A percentile compares a stretch with the other conserved stretches of the same genome.
These are phyloP conservation scores for Gyrodon lividus DNA, from an alignment of 768 basidiomycete genomes.

Conservation along the genomic window DNA sequence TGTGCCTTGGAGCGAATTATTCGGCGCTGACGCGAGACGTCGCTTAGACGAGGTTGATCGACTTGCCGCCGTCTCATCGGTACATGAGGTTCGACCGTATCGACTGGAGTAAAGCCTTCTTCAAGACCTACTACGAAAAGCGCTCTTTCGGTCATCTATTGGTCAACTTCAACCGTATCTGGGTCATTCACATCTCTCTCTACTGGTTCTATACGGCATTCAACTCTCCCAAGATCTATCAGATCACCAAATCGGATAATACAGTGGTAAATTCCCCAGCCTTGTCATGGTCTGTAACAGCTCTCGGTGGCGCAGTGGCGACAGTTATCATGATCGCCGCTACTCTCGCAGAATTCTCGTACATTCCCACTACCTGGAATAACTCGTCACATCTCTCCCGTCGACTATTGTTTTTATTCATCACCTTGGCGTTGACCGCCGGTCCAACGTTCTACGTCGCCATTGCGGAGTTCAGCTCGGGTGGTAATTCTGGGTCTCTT, in stretches of 20 bases:
- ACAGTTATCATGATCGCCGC: constrained; percentile 95
- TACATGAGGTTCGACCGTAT: constrained; percentile 97
- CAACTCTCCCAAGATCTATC: constrained; percentile 88
- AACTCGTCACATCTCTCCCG: constrained; percentile 96
- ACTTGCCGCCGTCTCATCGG: constrained; percentile 85
- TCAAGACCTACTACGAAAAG: constrained; percentile 99
- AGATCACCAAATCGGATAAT: constrained; percentile 31
- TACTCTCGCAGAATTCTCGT: constrained; percentile 92
- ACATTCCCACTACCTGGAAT: constrained; percentile 98
- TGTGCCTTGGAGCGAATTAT: background rate
- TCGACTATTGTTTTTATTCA: constrained; percentile 81
- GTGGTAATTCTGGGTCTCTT: constrained; percentile 62
- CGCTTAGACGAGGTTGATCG: constrained; percentile 80
- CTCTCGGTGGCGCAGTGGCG: constrained; percentile 94
- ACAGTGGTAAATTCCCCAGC: constrained; percentile 62
- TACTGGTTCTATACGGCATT: constrained; percentile 97
- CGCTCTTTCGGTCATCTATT: constrained; percentile 95
- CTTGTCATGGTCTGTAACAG: constrained; percentile 90
- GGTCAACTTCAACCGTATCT: constrained; percentile 99
- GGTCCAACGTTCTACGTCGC: constrained; percentile 96
- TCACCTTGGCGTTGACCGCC: constrained; percentile 87
- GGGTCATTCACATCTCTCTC: constrained; percentile 94
- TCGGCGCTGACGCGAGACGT: constrained; percentile 2
- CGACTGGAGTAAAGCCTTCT: constrained; percentile 95
- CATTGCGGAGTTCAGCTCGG: constrained; percentile 64